phyloP scores from a whole-genome alignment of 73 alveolate genomes.

The Stentor roeselii region DNA sequence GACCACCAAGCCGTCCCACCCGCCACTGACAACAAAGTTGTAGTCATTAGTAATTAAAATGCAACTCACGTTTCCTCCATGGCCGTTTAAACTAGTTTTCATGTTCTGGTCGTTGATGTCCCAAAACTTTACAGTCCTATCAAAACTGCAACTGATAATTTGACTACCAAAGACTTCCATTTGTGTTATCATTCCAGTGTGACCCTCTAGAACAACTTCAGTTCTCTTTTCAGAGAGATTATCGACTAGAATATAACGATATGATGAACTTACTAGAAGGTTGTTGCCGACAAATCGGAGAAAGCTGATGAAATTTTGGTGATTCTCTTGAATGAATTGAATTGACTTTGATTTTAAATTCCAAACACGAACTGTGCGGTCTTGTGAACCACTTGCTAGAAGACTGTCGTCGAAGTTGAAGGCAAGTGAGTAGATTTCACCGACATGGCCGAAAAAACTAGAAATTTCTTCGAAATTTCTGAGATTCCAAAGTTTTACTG shows the following conservation, averaged over 20 bases:
- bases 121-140: neutral
- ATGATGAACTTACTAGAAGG: neutral
- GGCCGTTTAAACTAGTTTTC: conserved; percentile 3
- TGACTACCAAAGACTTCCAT: neutral
- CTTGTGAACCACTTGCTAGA: conserved; percentile 1
- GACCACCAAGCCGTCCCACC: neutral
- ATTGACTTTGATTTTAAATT: neutral
- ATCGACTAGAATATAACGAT: neutral
- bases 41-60: neutral
- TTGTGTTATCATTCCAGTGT: neutral
- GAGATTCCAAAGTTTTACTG: neutral
- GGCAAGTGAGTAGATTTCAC: neutral
- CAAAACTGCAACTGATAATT: neutral
- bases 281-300: neutral
- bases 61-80: neutral
- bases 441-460: neutral
- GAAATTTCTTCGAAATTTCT: neutral
- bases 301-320: neutral
- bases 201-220: neutral
- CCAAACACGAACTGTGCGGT: neutral
- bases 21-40: conserved; percentile 1
- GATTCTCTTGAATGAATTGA: neutral
- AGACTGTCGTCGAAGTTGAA: neutral
- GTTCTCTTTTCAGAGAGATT: neutral
- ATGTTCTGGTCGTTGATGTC: neutral